These are phyloP conservation scores for Solanum hybrid DNA, from an alignment of 305 asterid genomes.

Conservation along the genomic window DNA sequence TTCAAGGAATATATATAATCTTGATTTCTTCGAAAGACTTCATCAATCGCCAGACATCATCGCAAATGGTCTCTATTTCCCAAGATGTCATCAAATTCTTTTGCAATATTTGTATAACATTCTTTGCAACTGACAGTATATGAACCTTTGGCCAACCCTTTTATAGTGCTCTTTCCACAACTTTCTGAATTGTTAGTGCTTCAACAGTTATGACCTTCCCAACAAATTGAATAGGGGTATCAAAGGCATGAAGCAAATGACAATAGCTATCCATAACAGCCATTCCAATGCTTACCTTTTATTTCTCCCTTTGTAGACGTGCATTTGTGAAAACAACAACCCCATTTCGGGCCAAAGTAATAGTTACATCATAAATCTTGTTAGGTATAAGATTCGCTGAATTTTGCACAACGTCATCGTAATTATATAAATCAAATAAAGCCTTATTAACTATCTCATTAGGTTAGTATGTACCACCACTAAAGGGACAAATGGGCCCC, in stretches of 20 bases:
- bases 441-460: not conserved
- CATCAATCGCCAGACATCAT: too few species aligned
- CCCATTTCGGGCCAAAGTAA: not conserved
- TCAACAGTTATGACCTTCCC: not conserved
- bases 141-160: too few species aligned
- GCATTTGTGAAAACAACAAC: not conserved
- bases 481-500: not conserved
- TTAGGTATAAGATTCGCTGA: not conserved
- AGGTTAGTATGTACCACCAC: not conserved
- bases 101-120: too few species aligned
- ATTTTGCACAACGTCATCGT: not conserved
- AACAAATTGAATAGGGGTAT: not conserved
- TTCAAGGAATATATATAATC: too few species aligned
- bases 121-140: too few species aligned
- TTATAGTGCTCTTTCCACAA: too few species aligned
- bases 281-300: not conserved
- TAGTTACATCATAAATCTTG: not conserved
- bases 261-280: fast-evolving
- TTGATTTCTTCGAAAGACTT: too few species aligned
- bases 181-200: not conserved
- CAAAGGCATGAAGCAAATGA: not conserved
- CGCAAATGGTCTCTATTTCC: too few species aligned
- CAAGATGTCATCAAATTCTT: too few species aligned
- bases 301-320: not conserved
- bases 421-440: too few species aligned